Percentiles rank a stretch among this genome's conserved stretches.
These are phyloP conservation scores for Picochlorum sp. DNA, from an alignment of 139 green algal genomes.

Conservation along the genomic window DNA sequence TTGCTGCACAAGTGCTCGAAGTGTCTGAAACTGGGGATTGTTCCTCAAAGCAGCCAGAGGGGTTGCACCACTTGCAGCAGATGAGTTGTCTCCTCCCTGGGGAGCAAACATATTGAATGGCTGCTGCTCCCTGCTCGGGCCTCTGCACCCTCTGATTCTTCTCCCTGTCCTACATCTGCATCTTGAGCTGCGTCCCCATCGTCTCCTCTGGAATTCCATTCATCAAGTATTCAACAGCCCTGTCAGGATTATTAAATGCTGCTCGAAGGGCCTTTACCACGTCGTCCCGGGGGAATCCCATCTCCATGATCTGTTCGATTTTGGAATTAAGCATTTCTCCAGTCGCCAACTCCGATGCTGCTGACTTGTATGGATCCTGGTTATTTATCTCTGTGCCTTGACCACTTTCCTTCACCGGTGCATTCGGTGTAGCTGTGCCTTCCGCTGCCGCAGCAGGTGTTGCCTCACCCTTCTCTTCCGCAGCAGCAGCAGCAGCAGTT, in stretches of 20 bases:
- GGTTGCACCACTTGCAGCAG: slow-evolving; percentile 21
- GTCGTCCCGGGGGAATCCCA: slow-evolving; percentile 81
- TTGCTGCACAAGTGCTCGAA: slow-evolving; percentile 76
- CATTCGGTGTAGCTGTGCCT: slow-evolving; percentile 5
- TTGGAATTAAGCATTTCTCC: slow-evolving; percentile 57
- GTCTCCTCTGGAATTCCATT: slow-evolving; percentile 70
- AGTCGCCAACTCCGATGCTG: slow-evolving; percentile 62
- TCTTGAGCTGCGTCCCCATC: slow-evolving; percentile 6
- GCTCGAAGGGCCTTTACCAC: slow-evolving; percentile 81
- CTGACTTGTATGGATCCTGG: slow-evolving; percentile 30
- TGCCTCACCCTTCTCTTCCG: neutral
- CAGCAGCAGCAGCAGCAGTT: neutral
- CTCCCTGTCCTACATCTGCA: slow-evolving; percentile 9
- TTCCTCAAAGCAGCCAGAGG: slow-evolving; percentile 70
- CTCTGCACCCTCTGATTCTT: slow-evolving; percentile 1
- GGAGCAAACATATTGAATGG: slow-evolving; percentile 89
- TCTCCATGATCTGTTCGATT: slow-evolving; percentile 77
- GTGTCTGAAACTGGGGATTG: slow-evolving; percentile 76
- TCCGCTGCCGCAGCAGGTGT: neutral
- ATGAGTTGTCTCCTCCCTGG: slow-evolving; percentile 13
- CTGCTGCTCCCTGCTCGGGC: slow-evolving; percentile 24
- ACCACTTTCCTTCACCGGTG: neutral
- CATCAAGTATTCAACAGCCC: slow-evolving; percentile 98
- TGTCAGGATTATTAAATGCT: slow-evolving; percentile 98
- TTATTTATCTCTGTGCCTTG: neutral